Conservation (phyloP, 2,329 filamentous ascomycete species). For the Decorospora gaudefroyi region DNA sequence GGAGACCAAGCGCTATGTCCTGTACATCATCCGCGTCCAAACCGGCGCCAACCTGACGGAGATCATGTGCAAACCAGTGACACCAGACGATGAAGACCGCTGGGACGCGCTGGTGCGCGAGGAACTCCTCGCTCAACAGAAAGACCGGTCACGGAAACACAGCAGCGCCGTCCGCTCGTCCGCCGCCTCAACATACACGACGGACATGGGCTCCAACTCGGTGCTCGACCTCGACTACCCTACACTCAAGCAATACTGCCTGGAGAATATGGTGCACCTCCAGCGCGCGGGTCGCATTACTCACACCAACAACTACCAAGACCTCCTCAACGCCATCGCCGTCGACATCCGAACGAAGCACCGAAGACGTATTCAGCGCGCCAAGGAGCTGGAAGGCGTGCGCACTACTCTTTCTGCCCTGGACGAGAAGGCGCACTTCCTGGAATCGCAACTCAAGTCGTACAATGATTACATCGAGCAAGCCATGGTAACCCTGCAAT, state of each 20-base stretch:
- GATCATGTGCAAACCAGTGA: constrained; percentile 89
- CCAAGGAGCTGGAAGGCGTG: constrained; percentile 86
- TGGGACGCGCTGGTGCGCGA: constrained; percentile 83
- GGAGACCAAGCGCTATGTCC: constrained; percentile 94
- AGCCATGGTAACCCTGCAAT: constrained; percentile 95
- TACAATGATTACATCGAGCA: constrained; percentile 99
- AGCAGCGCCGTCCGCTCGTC: constrained; percentile 66
- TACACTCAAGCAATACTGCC: constrained; percentile 86
- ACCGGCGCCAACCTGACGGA: constrained; percentile 90
- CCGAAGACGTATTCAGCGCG: constrained; percentile 84
- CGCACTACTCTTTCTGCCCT: constrained; percentile 74
- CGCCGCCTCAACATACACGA: constrained; percentile 81
- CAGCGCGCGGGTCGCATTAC: constrained; percentile 87
- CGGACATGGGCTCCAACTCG: constrained; percentile 51
- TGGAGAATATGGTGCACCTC: constrained; percentile 90
- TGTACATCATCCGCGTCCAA: constrained; percentile 98
- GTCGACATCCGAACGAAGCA: constrained; percentile 98
- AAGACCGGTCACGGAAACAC: constrained; percentile 57
- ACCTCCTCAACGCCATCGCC: constrained; percentile 96
- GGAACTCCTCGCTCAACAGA: constrained; percentile 63
- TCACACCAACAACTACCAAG: constrained; percentile 88
- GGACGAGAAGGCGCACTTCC: constrained; percentile 84
- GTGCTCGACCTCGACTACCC: constrained; percentile 91
- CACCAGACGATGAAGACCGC: constrained; percentile 82
- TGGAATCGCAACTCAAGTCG: constrained; percentile 93